Evolutionary conservation across 2,329 filamentous ascomycete genomes (phyloP).

Genomic region (Cladosporium sp.): DNA sequence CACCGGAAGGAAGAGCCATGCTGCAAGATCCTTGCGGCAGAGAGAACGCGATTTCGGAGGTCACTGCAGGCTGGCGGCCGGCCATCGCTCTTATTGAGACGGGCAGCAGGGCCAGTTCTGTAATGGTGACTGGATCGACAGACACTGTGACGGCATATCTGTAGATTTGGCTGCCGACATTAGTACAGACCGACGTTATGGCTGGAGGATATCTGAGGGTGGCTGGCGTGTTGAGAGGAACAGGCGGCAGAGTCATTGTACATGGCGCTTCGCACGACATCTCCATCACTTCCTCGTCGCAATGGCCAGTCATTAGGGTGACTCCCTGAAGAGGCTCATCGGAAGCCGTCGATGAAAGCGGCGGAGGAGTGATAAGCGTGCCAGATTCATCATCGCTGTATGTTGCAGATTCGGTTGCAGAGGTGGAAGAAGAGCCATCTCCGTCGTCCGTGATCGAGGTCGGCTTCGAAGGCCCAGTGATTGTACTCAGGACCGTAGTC

Average conservation of each 20-base stretch:
- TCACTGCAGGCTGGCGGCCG: background rate
- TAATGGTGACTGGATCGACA: background rate
- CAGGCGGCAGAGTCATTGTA: background rate
- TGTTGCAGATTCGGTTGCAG: background rate
- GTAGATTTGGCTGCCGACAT: background rate
- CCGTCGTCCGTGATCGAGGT: background rate
- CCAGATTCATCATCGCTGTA: background rate
- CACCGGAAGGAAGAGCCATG: background rate
- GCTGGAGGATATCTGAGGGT: background rate
- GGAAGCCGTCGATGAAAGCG: background rate
- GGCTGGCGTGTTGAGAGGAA: constrained; percentile 3
- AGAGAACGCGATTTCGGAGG: background rate
- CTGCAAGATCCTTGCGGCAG: background rate
- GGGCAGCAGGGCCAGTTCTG: background rate
- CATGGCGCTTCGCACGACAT: constrained; percentile 4
- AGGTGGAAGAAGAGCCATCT: background rate
- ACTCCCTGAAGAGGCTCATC: background rate
- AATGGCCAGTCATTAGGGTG: constrained; percentile 5
- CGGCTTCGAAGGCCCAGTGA: background rate
- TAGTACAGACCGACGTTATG: background rate
- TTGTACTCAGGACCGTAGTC: background rate
- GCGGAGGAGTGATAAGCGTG: background rate
- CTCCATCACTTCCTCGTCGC: background rate
- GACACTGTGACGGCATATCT: background rate
- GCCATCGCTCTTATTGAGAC: background rate